Conservation (phyloP, 1,139 yeast species). For the Nakaseomyces nivariensis region DNA sequence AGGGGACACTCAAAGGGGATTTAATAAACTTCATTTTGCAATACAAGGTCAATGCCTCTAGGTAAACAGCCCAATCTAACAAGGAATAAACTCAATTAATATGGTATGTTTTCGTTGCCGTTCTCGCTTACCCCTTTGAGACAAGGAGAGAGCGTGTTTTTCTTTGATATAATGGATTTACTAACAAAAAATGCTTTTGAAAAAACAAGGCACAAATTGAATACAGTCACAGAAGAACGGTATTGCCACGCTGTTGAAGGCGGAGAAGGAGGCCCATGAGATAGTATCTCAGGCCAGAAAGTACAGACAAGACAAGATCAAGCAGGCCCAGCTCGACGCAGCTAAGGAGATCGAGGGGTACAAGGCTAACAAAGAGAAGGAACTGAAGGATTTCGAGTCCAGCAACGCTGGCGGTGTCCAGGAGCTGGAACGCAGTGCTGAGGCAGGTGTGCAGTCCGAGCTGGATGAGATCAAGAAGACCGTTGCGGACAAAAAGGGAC, state of each 20-base stretch:
- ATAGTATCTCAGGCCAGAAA: conserved; percentile 76
- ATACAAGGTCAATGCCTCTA: too few relatives aligned
- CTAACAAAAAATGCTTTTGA: too few relatives aligned
- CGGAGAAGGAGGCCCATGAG: conserved; percentile 94
- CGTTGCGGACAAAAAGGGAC: conserved; percentile 51
- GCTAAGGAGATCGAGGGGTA: conserved; percentile 80
- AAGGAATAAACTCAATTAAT: too few relatives aligned
- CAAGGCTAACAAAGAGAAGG: conserved; percentile 75
- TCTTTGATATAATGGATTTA: too few relatives aligned
- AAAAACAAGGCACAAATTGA: too few relatives aligned
- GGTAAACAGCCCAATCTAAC: too few relatives aligned
- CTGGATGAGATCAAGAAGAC: conserved; percentile 52
- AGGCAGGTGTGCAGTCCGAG: conserved; percentile 47
- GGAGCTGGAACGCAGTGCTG: conserved; percentile 64
- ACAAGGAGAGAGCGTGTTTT: too few relatives aligned
- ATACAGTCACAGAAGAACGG: conserved; percentile 28
- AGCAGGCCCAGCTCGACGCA: conserved; percentile 92
- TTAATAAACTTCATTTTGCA: too few relatives aligned
- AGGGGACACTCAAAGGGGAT: too few relatives aligned
- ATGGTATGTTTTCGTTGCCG: too few relatives aligned
- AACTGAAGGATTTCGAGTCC: conserved; percentile 61
- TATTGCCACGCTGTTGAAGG: conserved; percentile 37
- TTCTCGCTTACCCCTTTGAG: too few relatives aligned
- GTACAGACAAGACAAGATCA: conserved; percentile 50
- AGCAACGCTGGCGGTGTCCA: conserved; percentile 34